Base-by-base conservation (phyloP, 805 yeast species). In the Hemisphaericaspora nanyangensis region DNA sequence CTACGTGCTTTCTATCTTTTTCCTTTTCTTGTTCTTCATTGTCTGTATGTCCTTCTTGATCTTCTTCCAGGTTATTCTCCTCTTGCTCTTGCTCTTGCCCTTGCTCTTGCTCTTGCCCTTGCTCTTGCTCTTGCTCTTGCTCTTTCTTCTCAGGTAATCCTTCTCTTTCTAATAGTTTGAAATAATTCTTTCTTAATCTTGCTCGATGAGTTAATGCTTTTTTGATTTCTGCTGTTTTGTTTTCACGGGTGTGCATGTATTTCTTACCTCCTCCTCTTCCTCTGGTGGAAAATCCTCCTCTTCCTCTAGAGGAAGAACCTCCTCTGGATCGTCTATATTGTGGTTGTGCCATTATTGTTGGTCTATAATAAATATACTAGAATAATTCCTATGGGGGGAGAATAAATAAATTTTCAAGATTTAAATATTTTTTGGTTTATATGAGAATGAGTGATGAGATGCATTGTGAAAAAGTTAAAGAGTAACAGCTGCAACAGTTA, bases 171-270 rank as follows among this genome's bases (percentile, higher is more conserved):
- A 88, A 58, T 38, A 87, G 67, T 58, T 89, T 88, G 68, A 86
- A 80, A 55, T 90, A 90, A 35, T 77, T 80, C 59, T 82, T 85
- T 66, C 87, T 78, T 48, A 90, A 73, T 51, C 93, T 74, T 11
- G 96, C 86, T 45, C 88, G 76, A 54, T 88, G 95, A 0, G 77
- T 74, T 47, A 90, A 72, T 10, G 93, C 82, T 53, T 74, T 76
- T 51, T 83, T 82, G 52, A 90, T 90, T 44, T 88, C 96, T 39
- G 76, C 73, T 20, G 64, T 52, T 45, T 69, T 69, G 40, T 56
- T 55, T 44, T 65, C 71, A 17, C 66, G 60, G 36, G 64, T 38
- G 20, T 43, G 39, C 4, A 38, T 22, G 19, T 39, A 43, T 24
- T 38, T 37, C 28, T 39, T 43, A 5, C 26, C 26, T 3, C 26